Percentiles rank a stretch among this genome's conserved stretches.
Conservation (phyloP, 352 stramenopile genomes). For the Globisporangium iwayamae region DNA sequence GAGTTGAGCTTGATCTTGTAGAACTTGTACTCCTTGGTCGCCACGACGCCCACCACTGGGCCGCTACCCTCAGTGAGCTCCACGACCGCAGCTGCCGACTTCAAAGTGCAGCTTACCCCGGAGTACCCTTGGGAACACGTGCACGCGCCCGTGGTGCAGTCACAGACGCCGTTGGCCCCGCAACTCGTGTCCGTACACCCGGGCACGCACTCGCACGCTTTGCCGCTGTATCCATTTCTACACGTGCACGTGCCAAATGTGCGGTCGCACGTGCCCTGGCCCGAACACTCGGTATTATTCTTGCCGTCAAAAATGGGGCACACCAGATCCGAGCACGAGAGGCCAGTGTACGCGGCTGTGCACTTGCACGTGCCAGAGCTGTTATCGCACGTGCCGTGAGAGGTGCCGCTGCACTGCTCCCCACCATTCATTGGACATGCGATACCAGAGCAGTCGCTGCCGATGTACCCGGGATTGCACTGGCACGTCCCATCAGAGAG, state of each 20-base stretch:
- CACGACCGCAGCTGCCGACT: slow-evolving; percentile 17
- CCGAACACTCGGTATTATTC: slow-evolving; percentile 53
- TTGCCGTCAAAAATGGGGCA: slow-evolving; percentile 43
- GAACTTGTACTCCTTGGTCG: slow-evolving; percentile 61
- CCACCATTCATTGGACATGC: slow-evolving; percentile 37
- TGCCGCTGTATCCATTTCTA: slow-evolving; percentile 48
- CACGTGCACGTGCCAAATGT: slow-evolving; percentile 48
- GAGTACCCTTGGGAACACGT: slow-evolving; percentile 42
- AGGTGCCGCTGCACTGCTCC: slow-evolving; percentile 35
- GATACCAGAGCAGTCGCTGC: slow-evolving; percentile 49
- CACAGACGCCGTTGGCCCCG: slow-evolving; percentile 39
- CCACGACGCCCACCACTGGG: slow-evolving; percentile 24
- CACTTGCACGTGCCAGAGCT: slow-evolving; percentile 46
- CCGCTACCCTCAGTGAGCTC: slow-evolving; percentile 26
- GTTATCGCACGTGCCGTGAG: slow-evolving; percentile 45
- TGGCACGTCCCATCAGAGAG: slow-evolving; percentile 44
- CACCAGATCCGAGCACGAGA: slow-evolving; percentile 55
- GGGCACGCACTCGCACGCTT: slow-evolving; percentile 66
- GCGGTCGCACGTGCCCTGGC: slow-evolving; percentile 54
- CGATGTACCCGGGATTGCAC: slow-evolving; percentile 51
- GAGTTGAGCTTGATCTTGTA: slow-evolving; percentile 59
- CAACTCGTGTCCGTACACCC: slow-evolving; percentile 50
- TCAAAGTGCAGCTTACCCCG: slow-evolving; percentile 31
- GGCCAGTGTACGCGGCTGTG: slow-evolving; percentile 42
- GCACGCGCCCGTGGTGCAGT: slow-evolving; percentile 63